Evolutionary conservation across 352 stramenopile species (phyloP).

Genomic region (Bremia lactucae): DNA sequence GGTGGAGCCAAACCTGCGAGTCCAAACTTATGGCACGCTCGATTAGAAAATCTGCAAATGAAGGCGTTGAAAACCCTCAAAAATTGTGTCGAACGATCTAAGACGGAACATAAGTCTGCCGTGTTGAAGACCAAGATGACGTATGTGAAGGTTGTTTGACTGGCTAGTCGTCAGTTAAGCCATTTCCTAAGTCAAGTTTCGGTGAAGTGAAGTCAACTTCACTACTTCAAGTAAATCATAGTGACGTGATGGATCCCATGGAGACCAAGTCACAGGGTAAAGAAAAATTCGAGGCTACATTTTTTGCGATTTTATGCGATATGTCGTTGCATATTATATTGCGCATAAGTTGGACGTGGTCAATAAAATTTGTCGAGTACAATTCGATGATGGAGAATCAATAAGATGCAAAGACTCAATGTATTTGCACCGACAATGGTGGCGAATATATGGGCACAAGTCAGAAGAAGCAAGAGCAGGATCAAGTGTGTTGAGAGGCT

Average conservation of each 20-base stretch:
- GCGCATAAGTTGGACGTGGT: background rate
- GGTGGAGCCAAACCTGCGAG: background rate
- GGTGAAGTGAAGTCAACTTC: background rate
- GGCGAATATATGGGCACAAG: background rate
- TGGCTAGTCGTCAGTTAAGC: background rate
- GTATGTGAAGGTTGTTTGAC: background rate
- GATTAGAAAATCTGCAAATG: background rate
- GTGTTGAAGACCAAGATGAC: background rate
- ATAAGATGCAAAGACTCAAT: background rate
- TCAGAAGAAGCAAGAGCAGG: too few relatives aligned
- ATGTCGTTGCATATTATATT: background rate
- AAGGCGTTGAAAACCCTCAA: background rate
- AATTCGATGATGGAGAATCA: background rate
- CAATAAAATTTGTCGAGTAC: background rate
- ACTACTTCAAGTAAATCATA: background rate
- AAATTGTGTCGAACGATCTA: background rate
- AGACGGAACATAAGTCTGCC: background rate
- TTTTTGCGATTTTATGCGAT: background rate
- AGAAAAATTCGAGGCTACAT: background rate
- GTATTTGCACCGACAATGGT: background rate
- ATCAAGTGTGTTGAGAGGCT: background rate
- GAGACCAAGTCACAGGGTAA: background rate
- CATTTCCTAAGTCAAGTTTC: background rate
- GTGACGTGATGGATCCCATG: background rate
- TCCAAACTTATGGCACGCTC: background rate